phyloP scores from a whole-genome alignment of 1,284 basidiomycete genomes.

The Boletus sp. region DNA sequence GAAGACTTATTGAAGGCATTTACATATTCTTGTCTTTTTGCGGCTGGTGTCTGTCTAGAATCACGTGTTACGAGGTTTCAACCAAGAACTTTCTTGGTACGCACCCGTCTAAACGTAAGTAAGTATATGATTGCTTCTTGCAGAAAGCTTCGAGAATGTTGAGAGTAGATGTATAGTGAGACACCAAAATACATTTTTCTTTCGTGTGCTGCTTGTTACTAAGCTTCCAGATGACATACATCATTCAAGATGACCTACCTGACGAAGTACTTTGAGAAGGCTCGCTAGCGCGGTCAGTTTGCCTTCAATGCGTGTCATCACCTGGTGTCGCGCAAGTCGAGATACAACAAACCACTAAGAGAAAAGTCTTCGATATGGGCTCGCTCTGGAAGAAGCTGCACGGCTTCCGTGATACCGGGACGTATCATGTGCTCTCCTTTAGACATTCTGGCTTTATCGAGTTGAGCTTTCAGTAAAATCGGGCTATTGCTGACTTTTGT shows the following conservation, averaged over 20 bases:
- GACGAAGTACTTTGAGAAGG: constrained; percentile 64
- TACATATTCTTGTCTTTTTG: constrained; percentile 81
- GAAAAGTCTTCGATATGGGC: constrained; percentile 65
- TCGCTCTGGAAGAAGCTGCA: constrained; percentile 62
- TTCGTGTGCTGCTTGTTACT: constrained; percentile 54
- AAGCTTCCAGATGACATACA: constrained; percentile 3
- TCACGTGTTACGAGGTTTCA: constrained; percentile 1
- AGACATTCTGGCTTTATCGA: constrained; percentile 34
- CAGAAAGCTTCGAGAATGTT: constrained; percentile 89
- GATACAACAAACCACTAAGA: constrained; percentile 59
- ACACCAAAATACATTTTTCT: constrained; percentile 92
- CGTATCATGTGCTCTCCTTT: constrained; percentile 40
- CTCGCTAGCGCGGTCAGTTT: constrained; percentile 78
- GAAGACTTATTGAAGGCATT: constrained; percentile 77
- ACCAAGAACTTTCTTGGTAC: constrained; percentile 10
- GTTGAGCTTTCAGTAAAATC: constrained; percentile 66
- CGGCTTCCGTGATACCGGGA: constrained; percentile 58
- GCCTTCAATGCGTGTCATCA: constrained; percentile 43
- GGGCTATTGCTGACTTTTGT: constrained; percentile 95
- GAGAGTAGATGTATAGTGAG: constrained; percentile 87
- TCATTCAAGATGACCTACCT: constrained; percentile 38
- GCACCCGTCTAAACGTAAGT: constrained; percentile 86
- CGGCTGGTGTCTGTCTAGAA: constrained; percentile 69
- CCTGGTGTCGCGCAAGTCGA: neutral
- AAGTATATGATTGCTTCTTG: constrained; percentile 71